Evolutionary conservation across 768 basidiomycete genomes (phyloP), one percentile per base, ranked within the genome.

Genomic region (Suillus luteus): DNA sequence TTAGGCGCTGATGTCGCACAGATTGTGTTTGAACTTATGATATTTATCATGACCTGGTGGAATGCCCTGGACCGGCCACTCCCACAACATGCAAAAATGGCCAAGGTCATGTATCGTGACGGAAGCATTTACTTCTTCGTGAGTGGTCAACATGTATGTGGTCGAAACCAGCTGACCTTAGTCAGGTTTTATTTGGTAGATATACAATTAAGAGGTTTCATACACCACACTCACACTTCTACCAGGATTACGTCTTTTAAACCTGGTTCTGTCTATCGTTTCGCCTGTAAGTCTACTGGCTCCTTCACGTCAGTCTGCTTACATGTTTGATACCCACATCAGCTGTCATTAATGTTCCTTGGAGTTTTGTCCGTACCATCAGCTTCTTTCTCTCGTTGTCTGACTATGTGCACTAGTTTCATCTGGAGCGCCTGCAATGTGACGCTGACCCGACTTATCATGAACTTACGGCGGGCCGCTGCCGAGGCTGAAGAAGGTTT

Each of bases 361-460:
- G 70, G 67, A 33, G 61, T 71, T 38, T 68, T 70, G 70, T 75
- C 17, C 0, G 75, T 66, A 3, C 22, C 19, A 19, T 37, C 15
- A 46, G 3, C 8, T 6, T 59, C 8, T n/a, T 40, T 41, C 33
- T 24, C 22, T 48, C 5, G 33, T 37, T 48, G 3, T 24, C 63
- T 67, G 58, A 69, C 15, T 4, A 0, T 19, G 14, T 41, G 19
- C 44, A 48, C 31, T 46, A 80, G 79, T 62, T 73, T 78, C 64
- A 59, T 76, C 11, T 80, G 79, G 79, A 73, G 77, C 40, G 52
- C 72, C 24, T 69, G 70, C 44, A 78, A 77, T 35, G 65, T 76
- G 5, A 73, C 73, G 17, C 69, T 77, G 1, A 66, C 79, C 0
- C 70, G 70, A 37, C 73, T 80, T 31, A 72, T 79, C 44, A 48